These are phyloP conservation scores for Neopestalotiopsis clavispora DNA, from an alignment of 2,329 filamentous ascomycete genomes.

Conservation along the genomic window DNA sequence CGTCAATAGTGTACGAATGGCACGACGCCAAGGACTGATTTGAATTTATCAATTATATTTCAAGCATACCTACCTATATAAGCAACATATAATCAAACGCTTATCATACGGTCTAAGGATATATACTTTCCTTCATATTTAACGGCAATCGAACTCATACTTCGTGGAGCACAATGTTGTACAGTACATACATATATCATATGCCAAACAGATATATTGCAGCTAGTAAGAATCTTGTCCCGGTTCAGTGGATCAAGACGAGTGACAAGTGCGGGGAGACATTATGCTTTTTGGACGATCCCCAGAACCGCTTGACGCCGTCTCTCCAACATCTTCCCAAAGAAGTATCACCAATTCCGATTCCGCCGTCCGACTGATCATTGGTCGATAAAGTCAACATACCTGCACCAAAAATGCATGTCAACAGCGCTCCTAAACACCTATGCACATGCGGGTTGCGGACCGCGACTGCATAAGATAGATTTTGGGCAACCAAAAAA, in stretches of 20 bases:
- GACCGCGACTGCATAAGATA: neutral
- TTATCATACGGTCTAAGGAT: too few relatives aligned
- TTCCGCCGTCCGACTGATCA: neutral
- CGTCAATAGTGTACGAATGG: too few relatives aligned
- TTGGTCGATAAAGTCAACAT: neutral
- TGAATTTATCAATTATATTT: too few relatives aligned
- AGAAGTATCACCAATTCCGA: neutral
- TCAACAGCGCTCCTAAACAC: neutral
- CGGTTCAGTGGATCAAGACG: neutral
- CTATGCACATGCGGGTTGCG: neutral
- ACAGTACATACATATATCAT: too few relatives aligned
- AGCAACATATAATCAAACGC: too few relatives aligned
- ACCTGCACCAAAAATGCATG: neutral
- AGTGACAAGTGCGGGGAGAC: neutral
- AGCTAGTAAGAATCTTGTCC: too few relatives aligned
- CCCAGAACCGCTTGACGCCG: neutral
- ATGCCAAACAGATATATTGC: too few relatives aligned
- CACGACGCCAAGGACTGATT: too few relatives aligned
- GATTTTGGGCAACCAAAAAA: neutral
- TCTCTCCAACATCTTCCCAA: neutral
- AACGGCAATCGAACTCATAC: too few relatives aligned
- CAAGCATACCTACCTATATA: too few relatives aligned
- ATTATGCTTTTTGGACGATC: neutral
- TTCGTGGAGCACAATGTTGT: too few relatives aligned
- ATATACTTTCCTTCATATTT: too few relatives aligned